Evolutionary conservation across 805 yeast species (phyloP).

Genomic region (Nakazawaea wyomingensis): DNA sequence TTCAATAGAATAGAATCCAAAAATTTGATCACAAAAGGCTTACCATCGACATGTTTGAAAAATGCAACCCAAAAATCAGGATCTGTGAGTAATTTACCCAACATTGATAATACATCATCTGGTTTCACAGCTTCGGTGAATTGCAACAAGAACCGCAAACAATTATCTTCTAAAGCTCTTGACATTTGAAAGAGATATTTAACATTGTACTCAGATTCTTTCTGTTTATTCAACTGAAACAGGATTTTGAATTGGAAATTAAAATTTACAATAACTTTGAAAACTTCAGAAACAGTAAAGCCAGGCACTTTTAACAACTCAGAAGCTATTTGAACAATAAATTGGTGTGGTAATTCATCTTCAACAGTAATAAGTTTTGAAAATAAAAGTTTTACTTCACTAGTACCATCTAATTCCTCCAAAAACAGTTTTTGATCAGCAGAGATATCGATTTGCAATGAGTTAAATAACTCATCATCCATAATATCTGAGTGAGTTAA

Average conservation of each 20-base stretch:
- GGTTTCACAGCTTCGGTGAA: background rate
- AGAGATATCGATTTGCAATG: background rate
- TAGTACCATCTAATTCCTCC: background rate
- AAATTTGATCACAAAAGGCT: background rate
- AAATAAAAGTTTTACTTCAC: background rate
- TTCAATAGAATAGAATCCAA: slow-evolving; percentile 10
- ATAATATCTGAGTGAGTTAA: background rate
- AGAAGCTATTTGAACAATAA: slow-evolving; percentile 1
- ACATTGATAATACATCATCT: background rate
- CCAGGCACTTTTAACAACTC: background rate
- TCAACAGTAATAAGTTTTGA: slow-evolving; percentile 3
- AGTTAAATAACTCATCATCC: slow-evolving; percentile 5
- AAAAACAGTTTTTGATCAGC: slow-evolving; percentile 1
- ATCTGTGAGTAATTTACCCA: background rate
- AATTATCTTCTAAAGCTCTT: slow-evolving; percentile 9
- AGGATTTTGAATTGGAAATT: slow-evolving; percentile 1
- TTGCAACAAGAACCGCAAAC: slow-evolving; percentile 2
- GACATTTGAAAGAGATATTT: slow-evolving; percentile 6
- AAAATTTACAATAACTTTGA: slow-evolving; percentile 3
- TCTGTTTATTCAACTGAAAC: background rate
- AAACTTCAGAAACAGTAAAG: slow-evolving; percentile 1
- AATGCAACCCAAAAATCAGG: background rate
- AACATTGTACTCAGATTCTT: background rate
- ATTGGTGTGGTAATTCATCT: background rate
- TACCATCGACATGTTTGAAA: background rate